Evolutionary conservation across 2,329 filamentous ascomycete genomes (phyloP), one percentile per base, ranked within the genome.

Genomic region (Arachnomyces sp.): DNA sequence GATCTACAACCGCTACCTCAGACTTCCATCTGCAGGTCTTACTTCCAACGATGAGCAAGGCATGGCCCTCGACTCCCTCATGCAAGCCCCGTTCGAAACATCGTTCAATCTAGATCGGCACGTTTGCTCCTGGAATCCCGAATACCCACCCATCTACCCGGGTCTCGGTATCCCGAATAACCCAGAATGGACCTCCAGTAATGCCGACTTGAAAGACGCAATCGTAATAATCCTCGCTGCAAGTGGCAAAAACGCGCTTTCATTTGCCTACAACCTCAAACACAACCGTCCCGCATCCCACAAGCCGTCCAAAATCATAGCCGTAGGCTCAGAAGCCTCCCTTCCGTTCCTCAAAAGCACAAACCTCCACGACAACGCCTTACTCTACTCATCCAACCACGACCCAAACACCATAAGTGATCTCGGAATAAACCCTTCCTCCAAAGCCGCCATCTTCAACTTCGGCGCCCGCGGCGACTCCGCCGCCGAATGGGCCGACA

Each of bases 1-100:
- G 4, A 43, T 55, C 15, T 55, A 55, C 34, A 56, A 54, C 28
- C 48, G 47, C 1, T 55, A 55, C 34, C 31, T 40, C 47, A 14
- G 30, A 34, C 11, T 38, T 34, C 16, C 39, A 28, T 13, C n/a
- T 34, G 15, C 13, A 44, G n/a, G 34, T 34, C 4, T 25, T 25
- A 42, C 13, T 2, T 6, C 18, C 12, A 28, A 42, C 17, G 39
- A 42, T 11, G 44, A 46, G 25, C 34, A 51, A 25, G 42, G 43
- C 17, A 37, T 42, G 34, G 54, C 46, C 3, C 44, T 43, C 30
- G 51, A 50, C 33, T 42, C 52, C 8, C 32, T 52, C 12, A 43
- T 48, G 29, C 37, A 43, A 31, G 28, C 50, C 12, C 38, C 51
- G 11, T 53, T 56, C 36, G 44, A 44, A 31, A 51, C 46, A 7